Base-by-base conservation (phyloP, 1,284 basidiomycete species). In the Naganishia liquefaciens region DNA sequence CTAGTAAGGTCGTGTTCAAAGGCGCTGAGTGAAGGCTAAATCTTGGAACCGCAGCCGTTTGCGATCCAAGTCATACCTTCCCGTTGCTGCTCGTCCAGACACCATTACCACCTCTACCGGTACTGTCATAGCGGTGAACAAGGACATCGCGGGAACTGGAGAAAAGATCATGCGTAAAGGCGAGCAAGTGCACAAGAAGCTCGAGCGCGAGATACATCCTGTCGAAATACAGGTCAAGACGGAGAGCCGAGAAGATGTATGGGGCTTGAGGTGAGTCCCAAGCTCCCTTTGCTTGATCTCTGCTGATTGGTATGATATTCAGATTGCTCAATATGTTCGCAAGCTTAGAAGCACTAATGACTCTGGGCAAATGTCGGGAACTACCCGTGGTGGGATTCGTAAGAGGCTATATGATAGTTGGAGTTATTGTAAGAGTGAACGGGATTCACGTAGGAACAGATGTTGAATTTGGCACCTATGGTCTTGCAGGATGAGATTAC, bases 171-270 rank as follows among this genome's bases (percentile, higher is more conserved):
- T 85, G 54, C 39, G 70, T 5, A 62, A 62, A 28, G 60, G 60
- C 19, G 60, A 62, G 52, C 23, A 27, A 86, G 89, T 94, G 0
- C 93, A 96, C 77, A 88, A 88, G 70, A 81, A 84, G 49, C 81
- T 96, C 19, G 91, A 96, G 74, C 81, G 82, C 23, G 88, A 92
- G 73, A 80, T 93, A 11, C 83, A 83, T 43, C 83, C 87, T 0
- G 84, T 85, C 33, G 83, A 85, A 65, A 72, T 88, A 10, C 44
- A 76, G 13, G 82, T 91, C 1, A 74, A 77, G 1, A 74, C 83
- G 0, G 76, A 71, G 0, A 85, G 83, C 0, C 68, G 77, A 0
- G 89, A 90, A 73, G 90, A 92, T 70, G 80, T 82, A 15, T 91
- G 88, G 86, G 90, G 83, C 7, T 73, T 90, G 60, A 81, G 86